Conservation (phyloP, 225 moss, liverwort and hornwort species). For the Pseudisothecium myosuroides region DNA sequence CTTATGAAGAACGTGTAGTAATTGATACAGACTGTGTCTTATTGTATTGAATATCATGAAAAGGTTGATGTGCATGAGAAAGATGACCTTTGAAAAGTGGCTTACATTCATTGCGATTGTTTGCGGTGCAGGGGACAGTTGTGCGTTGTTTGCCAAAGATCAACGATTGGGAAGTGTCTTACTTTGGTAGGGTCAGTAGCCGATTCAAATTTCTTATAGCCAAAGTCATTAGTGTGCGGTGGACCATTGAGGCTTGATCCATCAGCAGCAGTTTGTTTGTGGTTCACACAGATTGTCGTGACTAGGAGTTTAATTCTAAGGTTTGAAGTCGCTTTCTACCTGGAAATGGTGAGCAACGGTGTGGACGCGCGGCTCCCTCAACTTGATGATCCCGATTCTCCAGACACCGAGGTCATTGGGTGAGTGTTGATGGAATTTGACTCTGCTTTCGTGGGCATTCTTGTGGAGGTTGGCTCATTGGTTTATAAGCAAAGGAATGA, state of each 20-base stretch:
- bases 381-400: slow-evolving; percentile 89
- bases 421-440: slow-evolving; percentile 18
- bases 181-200: not conserved
- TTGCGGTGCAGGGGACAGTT: not conserved
- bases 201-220: not conserved
- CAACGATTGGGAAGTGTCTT: not conserved
- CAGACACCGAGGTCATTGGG: slow-evolving; percentile 75
- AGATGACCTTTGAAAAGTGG: not conserved
- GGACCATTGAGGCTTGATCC: not conserved
- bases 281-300: not conserved
- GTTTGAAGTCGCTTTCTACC: not conserved
- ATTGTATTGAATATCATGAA: not conserved
- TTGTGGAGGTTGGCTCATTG: not conserved
- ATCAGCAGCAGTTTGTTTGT: not conserved
- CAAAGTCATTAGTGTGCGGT: not conserved
- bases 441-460: not conserved
- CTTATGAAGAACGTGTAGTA: not conserved
- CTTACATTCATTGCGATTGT: not conserved
- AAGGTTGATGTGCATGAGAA: not conserved
- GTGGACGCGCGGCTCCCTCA: slow-evolving; percentile 59
- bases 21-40: not conserved
- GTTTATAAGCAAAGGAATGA: not conserved
- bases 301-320: not conserved
- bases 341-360: slow-evolving; percentile 53
- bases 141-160: not conserved